Evolutionary conservation across 1,139 yeast species (phyloP), one percentile per base, ranked within the genome.

Genomic region (Debaryomycetaceae sp.): DNA sequence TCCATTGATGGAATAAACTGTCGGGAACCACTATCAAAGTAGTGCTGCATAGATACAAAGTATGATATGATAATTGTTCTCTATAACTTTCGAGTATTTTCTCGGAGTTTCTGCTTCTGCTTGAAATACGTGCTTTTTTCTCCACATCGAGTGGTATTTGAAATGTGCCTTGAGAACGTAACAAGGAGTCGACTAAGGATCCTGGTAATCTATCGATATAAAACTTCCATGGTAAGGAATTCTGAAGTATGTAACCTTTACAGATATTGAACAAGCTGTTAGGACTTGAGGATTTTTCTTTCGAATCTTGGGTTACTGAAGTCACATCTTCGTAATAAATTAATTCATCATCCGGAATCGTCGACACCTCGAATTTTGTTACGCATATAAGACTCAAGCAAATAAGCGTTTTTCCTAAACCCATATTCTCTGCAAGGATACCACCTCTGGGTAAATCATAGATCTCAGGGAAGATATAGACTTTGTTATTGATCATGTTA

Each of bases 371-470:
- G 54, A 61, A 66, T 49, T 75, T 79, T 0, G 89, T 78, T 6
- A 76, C 56, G 50, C 84, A 76, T 0, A 84, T 71, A 40, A 84
- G 65, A 6, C 86, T 81, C 17, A 84, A 60, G 52, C 88, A 83
- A 5, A 84, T 84, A 38, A 81, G 68, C 0, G 90, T 84, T 56
- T 84, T 84, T 0, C 91, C 91, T 14, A 83, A 62, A 0, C 90
- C 91, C 90, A 84, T 84, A 73, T 83, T 83, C 51, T 84, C 91
- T 0, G 88, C 88, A 9, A 84, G 62, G 2, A 84, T 81, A 0
- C 90, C 91, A 13, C 90, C 90, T 50, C 75, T 61, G 0, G 87
- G 83, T 4, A 79, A 63, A 20, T 55, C 50, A 53, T 71, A 78
- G 2, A 61, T 49, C 23, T 69, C 75, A 0, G 85, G 81, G 3